Evolutionary conservation across 768 basidiomycete genomes (phyloP).

Genomic region (Boletus edulis): DNA sequence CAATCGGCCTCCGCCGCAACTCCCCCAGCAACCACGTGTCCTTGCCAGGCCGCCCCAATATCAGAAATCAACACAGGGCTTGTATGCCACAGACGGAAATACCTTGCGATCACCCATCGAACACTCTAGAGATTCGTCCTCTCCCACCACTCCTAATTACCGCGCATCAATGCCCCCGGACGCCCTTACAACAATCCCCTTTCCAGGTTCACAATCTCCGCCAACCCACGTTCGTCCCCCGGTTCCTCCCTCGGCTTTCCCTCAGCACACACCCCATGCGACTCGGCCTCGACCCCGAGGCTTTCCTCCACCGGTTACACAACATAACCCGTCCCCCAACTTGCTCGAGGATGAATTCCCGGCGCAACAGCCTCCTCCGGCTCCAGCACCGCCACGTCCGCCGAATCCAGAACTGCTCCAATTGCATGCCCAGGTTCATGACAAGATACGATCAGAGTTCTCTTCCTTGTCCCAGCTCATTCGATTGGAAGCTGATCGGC

Average conservation of each 20-base stretch:
- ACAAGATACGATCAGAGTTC: conserved; percentile 70
- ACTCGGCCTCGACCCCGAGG: conserved; percentile 8
- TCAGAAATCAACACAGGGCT: conserved; percentile 22
- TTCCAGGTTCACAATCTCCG: conserved; percentile 28
- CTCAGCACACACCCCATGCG: conserved; percentile 25
- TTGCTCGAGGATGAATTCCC: conserved; percentile 61
- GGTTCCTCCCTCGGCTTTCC: conserved; percentile 13
- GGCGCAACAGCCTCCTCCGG: conserved; percentile 27
- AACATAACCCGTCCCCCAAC: conserved; percentile 41
- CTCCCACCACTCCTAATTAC: conserved; percentile 28
- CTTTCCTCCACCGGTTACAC: conserved; percentile 17
- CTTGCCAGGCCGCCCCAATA: conserved; percentile 27
- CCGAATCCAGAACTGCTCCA: conserved; percentile 87
- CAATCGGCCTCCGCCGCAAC: conserved; percentile 38
- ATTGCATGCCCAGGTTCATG: conserved; percentile 74
- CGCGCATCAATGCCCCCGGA: conserved; percentile 26
- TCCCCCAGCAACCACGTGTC: conserved; percentile 23
- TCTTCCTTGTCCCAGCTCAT: conserved; percentile 66
- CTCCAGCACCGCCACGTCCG: conserved; percentile 69
- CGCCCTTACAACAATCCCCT: conserved; percentile 25
- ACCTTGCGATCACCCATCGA: conserved; percentile 17
- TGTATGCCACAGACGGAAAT: conserved; percentile 18
- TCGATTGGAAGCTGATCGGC: conserved; percentile 64
- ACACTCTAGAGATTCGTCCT: conserved; percentile 18
- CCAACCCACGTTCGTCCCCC: conserved; percentile 19